Conservation (phyloP, 1,284 basidiomycete species). For the Leccinum ponderosum region DNA sequence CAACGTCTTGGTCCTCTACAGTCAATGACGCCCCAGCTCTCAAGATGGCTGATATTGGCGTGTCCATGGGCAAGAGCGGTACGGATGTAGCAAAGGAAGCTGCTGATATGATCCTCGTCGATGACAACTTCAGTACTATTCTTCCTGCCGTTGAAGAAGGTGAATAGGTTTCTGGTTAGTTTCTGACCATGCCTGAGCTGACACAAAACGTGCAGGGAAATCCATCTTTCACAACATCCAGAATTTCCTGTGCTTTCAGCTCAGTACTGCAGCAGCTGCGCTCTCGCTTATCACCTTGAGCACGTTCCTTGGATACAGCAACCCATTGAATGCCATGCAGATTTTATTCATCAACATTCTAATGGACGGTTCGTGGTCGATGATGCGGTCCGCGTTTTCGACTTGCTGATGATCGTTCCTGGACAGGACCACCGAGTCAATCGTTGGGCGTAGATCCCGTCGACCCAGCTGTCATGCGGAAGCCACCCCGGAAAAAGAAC, state of each 20-base stretch:
- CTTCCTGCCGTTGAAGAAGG: constrained; percentile 95
- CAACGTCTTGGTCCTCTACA: constrained; percentile 25
- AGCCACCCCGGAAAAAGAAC: constrained; percentile 87
- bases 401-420: constrained; percentile 6
- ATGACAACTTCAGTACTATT: constrained; percentile 97
- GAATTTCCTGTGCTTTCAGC: constrained; percentile 96
- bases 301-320: constrained; percentile 85
- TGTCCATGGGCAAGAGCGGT: constrained; percentile 96
- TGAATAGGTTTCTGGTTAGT: constrained; percentile 29
- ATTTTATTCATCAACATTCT: constrained; percentile 99
- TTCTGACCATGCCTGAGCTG: background rate
- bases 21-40: constrained; percentile 97
- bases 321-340: constrained; percentile 98
- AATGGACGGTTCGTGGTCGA: constrained; percentile 81
- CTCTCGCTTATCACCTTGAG: constrained; percentile 93
- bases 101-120: constrained; percentile 94
- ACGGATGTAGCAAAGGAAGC: constrained; percentile 99
- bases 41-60: constrained; percentile 97
- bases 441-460: constrained; percentile 97
- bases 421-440: constrained; percentile 87
- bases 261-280: constrained; percentile 95
- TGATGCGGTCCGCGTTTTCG: background rate
- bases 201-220: constrained; percentile 59
- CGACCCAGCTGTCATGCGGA: constrained; percentile 86
- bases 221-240: constrained; percentile 99